phyloP scores from a whole-genome alignment of 495 filamentous ascomycete genomes.

The Aspergillus carlsbadensis region DNA sequence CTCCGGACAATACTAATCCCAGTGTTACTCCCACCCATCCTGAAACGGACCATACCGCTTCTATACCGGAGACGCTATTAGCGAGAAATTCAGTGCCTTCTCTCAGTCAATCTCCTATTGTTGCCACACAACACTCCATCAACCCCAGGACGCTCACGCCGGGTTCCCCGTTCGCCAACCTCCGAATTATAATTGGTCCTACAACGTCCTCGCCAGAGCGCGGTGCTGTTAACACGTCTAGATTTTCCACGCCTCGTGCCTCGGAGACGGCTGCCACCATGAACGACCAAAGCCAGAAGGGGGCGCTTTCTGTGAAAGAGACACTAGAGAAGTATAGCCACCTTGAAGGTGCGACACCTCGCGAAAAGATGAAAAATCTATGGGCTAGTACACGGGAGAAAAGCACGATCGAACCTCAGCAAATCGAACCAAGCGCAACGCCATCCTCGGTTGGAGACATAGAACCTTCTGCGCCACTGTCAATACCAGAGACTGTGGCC shows the following conservation, averaged over 20 bases:
- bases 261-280: constrained; percentile 7
- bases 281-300: constrained; percentile 18
- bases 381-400: constrained; percentile 26
- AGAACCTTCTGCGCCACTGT: constrained; percentile 28
- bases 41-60: background rate
- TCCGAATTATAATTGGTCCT: background rate
- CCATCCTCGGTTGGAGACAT: constrained; percentile 47
- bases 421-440: constrained; percentile 28
- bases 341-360: constrained; percentile 27
- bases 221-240: background rate
- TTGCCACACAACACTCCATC: background rate
- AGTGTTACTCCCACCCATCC: background rate
- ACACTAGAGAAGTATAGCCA: constrained; percentile 32
- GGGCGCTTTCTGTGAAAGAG: constrained; percentile 15
- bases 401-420: constrained; percentile 1
- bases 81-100: background rate
- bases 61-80: constrained; percentile 6
- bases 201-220: background rate
- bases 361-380: constrained; percentile 33
- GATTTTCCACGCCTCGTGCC: background rate
- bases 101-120: background rate
- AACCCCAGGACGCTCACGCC: background rate
- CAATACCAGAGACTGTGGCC: constrained; percentile 31
- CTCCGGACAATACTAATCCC: background rate
- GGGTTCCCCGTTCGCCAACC: background rate